Base-by-base conservation (phyloP, 1,139 yeast genomes). In the Candida freyschussii region DNA sequence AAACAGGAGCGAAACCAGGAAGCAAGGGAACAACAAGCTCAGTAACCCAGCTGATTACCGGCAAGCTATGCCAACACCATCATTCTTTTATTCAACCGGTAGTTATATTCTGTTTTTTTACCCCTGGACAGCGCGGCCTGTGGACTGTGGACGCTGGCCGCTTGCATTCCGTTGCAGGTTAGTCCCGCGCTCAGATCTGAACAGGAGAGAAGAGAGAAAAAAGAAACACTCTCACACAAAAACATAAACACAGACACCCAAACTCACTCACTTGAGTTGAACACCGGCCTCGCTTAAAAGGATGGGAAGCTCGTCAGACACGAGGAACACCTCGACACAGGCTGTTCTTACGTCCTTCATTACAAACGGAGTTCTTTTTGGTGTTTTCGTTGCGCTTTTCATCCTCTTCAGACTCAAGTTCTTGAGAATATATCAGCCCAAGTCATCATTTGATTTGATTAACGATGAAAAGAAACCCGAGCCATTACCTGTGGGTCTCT, bases 371-470 rank as follows among this genome's bases (percentile, higher is more conserved):
- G 60, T 67, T 13, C 53, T 78, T 13, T 78, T 75, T 50, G 69
- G 71, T 3, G 55, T 62, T 4, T 80, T 80, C 44, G 49, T 77
- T n/a, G 41, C 59, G 0, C 57, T 73, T 15, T 82, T 81, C 47
- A 39, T 79, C 13, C 23, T 75, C 0, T 60, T 78, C 24, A 66
- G 85, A 44, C 57, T 73, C 33, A 74, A 65, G 44, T 70, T 72
- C 51, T 67, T 65, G 43, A 63, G 87, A 43, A 81, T 79, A 31
- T 81, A 81, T 50, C 72, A 79, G 37, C 89, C 91, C 23, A 76
- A 81, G 54, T 62, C 80, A 0, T 62, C 74, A 0, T 75, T 62
- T 39, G 72, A 72, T 32, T 56, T 80, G 27, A 75, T 79, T 21
- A 74, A 77, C 9, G 75, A 69, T 13, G 80, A 75, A 24, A 68